phyloP scores from a whole-genome alignment of 169 alveolate genomes.

The Fabrea salina region DNA sequence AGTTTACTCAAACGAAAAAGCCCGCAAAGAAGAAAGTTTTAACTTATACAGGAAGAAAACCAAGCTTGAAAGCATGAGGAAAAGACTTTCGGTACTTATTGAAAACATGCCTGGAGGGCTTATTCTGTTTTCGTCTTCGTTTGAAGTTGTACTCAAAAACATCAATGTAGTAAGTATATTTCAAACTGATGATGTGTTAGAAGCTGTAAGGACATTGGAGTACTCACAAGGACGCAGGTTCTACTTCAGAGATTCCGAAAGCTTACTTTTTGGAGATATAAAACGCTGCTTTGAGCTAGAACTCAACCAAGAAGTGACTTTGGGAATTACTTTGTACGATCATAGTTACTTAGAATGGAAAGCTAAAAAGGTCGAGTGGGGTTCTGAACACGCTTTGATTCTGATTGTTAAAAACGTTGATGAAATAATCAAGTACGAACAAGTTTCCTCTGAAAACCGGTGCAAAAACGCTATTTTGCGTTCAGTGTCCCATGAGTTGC shows the following conservation, averaged over 20 bases:
- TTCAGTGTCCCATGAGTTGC: conserved; percentile 27
- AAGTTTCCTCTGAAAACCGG: conserved; percentile 2
- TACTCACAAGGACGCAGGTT: background rate
- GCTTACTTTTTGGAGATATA: background rate
- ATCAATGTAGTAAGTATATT: background rate
- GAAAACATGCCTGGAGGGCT: background rate
- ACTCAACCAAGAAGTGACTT: too few species aligned
- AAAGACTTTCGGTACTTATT: background rate
- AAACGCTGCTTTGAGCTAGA: background rate
- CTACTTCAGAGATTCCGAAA: too few species aligned
- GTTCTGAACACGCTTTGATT: background rate
- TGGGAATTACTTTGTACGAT: too few species aligned
- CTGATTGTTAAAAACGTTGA: background rate
- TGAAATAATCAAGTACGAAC: background rate
- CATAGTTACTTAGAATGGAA: too few species aligned
- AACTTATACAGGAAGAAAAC: too few species aligned
- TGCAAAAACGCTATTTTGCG: background rate
- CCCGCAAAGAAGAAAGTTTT: too few species aligned
- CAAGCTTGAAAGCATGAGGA: background rate
- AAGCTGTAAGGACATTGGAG: background rate
- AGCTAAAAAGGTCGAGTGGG: background rate
- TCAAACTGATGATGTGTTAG: background rate
- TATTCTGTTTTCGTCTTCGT: background rate
- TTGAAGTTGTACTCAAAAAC: background rate
- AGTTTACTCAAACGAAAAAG: too few species aligned